Percentiles rank a stretch among this genome's conserved stretches.
Conservation (phyloP, 306 rosid genomes). For the Lathyrus aphaca region DNA sequence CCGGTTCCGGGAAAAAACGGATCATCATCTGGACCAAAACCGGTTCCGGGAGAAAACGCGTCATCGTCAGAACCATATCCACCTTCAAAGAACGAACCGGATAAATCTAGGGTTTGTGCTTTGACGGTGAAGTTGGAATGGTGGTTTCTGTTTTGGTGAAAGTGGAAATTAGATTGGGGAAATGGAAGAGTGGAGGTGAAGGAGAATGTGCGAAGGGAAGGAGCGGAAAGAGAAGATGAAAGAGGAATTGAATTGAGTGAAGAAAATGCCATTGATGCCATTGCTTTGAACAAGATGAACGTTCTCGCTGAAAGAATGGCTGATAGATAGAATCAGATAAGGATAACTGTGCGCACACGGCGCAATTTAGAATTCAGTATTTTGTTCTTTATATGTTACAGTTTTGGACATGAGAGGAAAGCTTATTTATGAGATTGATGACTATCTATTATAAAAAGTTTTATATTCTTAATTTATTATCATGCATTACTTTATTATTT, state of each 20-base stretch:
- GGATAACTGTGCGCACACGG: constrained; percentile 3
- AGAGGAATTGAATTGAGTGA: constrained; percentile 51
- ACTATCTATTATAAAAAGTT: no score
- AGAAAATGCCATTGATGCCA: constrained; percentile 65
- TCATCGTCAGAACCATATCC: constrained; percentile 77
- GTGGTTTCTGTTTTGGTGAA: constrained; percentile 1
- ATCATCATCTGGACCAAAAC: constrained; percentile 73
- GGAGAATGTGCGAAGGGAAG: constrained; percentile 26
- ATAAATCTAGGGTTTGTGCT: constrained; percentile 38
- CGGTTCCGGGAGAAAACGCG: constrained; percentile 46
- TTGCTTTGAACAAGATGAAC: constrained; percentile 19
- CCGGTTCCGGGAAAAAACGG: constrained; percentile 43
- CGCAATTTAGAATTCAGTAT: not conserved
- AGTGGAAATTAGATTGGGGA: constrained; percentile 15
- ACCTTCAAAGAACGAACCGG: constrained; percentile 68
- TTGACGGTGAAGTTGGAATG: constrained; percentile 21
- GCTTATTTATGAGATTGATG: no score
- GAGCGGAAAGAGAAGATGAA: constrained; percentile 38
- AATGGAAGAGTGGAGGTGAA: constrained; percentile 19
- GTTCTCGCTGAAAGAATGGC: not conserved
- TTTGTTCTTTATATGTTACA: not conserved
- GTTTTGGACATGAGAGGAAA: not conserved
- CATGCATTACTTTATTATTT: no score
- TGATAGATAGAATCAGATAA: constrained; percentile 9
- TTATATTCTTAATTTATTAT: no score